These are phyloP conservation scores for Pichia cactophila DNA, from an alignment of 1,139 yeast species.

Conservation along the genomic window DNA sequence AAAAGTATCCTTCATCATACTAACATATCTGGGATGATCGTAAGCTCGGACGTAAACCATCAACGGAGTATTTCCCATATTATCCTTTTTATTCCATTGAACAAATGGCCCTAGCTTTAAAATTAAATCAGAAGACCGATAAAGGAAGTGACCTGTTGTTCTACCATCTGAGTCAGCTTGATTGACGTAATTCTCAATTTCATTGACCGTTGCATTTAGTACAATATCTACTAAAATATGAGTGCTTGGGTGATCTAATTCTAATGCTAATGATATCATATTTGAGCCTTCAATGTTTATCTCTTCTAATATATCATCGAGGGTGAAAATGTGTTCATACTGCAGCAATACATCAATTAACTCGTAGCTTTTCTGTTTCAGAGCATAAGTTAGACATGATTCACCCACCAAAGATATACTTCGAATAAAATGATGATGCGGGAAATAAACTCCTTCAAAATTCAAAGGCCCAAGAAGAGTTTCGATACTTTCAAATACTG, in stretches of 20 bases:
- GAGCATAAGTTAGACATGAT: conserved; percentile 52
- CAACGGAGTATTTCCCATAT: conserved; percentile 70
- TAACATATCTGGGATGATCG: conserved; percentile 61
- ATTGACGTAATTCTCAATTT: conserved; percentile 40
- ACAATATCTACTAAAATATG: conserved; percentile 43
- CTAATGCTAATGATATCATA: conserved; percentile 54
- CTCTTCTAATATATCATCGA: conserved; percentile 65
- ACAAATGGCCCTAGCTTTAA: conserved; percentile 48
- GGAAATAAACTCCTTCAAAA: conserved; percentile 26
- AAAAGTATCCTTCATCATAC: conserved; percentile 43
- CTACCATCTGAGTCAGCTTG: conserved; percentile 44
- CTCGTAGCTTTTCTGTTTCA: conserved; percentile 36
- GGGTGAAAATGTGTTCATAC: conserved; percentile 43
- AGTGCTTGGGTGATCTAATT: conserved; percentile 43
- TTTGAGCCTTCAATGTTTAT: conserved; percentile 43
- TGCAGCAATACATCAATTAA: conserved; percentile 43
- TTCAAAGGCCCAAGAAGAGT: conserved; percentile 14
- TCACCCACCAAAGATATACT: conserved; percentile 58
- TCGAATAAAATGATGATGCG: conserved; percentile 37
- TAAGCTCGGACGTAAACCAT: conserved; percentile 72
- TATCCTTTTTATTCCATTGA: conserved; percentile 67
- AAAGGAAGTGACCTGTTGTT: conserved; percentile 67
- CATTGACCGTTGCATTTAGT: conserved; percentile 35
- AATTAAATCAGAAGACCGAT: conserved; percentile 50
- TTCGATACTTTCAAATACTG: conserved; percentile 10